Conservation (phyloP, 2,329 filamentous ascomycete species). For the Fusarium verrucosum region DNA sequence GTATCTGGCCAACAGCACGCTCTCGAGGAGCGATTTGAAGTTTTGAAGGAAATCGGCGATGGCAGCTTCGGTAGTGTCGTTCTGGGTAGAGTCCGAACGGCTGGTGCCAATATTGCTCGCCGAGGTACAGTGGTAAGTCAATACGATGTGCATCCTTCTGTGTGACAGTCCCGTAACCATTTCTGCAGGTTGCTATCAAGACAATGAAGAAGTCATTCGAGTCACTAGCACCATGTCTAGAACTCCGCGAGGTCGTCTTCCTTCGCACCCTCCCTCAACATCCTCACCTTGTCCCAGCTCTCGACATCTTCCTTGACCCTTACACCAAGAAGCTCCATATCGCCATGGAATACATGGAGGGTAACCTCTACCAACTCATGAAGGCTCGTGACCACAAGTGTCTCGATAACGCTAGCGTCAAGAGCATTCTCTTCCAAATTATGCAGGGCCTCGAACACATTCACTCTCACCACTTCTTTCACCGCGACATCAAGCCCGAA, state of each 20-base stretch:
- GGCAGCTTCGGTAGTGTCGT: constrained; percentile 98
- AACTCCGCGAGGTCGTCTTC: constrained; percentile 97
- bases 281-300: constrained; percentile 91
- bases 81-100: constrained; percentile 88
- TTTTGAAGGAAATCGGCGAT: constrained; percentile 98
- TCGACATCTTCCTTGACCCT: constrained; percentile 98
- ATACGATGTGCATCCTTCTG: constrained; percentile 13
- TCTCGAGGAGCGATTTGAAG: constrained; percentile 94
- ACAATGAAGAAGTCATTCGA: constrained; percentile 99
- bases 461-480: constrained; percentile 96
- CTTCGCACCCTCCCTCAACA: constrained; percentile 87
- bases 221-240: constrained; percentile 86
- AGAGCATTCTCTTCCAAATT: constrained; percentile 98
- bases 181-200: constrained; percentile 89
- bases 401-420: constrained; percentile 89
- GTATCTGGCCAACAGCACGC: constrained; percentile 68
- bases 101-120: constrained; percentile 86
- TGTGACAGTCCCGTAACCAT: constrained; percentile 30
- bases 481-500: constrained; percentile 98
- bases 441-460: constrained; percentile 96
- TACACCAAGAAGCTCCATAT: constrained; percentile 97
- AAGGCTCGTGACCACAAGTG: constrained; percentile 96
- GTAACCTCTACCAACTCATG: constrained; percentile 98
- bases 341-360: constrained; percentile 99
- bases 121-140: constrained; percentile 87